A percentile compares a stretch with the other conserved stretches of the same genome.
Evolutionary conservation across 352 stramenopile genomes (phyloP).

Genomic region (Phytophthora sp.): DNA sequence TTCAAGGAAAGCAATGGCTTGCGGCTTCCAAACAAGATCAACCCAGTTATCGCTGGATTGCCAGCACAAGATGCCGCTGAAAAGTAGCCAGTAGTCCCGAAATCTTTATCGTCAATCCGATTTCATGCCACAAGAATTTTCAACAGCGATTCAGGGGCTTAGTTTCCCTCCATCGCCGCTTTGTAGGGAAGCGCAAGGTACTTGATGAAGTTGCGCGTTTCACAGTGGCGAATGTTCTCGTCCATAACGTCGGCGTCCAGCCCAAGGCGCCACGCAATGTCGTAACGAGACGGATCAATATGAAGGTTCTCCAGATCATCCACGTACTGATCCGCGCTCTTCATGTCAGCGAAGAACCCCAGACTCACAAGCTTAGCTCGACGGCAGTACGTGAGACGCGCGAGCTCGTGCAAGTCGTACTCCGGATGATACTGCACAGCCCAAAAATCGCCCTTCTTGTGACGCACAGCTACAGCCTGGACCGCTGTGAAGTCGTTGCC

Average conservation of each 20-base stretch:
- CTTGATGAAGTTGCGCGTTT: constrained; percentile 89
- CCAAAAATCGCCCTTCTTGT: constrained; percentile 87
- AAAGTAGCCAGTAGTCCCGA: no score
- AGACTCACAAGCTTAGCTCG: constrained; percentile 67
- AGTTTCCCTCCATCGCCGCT: constrained; percentile 42
- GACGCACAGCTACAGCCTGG: constrained; percentile 72
- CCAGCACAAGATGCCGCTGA: no score
- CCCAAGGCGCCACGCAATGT: constrained; percentile 80
- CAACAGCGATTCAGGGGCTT: constrained; percentile 1
- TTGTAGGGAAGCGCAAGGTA: constrained; percentile 82
- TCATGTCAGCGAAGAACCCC: constrained; percentile 78
- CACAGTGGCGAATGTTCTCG: constrained; percentile 75
- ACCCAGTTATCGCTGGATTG: no score
- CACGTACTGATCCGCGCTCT: constrained; percentile 72
- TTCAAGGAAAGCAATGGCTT: no score
- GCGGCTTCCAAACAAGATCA: no score
- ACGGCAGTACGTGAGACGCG: constrained; percentile 73
- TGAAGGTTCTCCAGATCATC: constrained; percentile 80
- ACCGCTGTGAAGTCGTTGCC: constrained; percentile 76
- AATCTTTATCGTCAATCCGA: no score
- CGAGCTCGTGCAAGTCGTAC: constrained; percentile 85
- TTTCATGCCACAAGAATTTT: no score
- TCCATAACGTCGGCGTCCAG: constrained; percentile 86
- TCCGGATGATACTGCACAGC: constrained; percentile 86
- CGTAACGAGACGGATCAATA: constrained; percentile 70